Percentiles rank a stretch among this genome's conserved stretches.
These are phyloP conservation scores for Penstemon eatonii DNA, from an alignment of 257 asterid genomes.

Conservation along the genomic window DNA sequence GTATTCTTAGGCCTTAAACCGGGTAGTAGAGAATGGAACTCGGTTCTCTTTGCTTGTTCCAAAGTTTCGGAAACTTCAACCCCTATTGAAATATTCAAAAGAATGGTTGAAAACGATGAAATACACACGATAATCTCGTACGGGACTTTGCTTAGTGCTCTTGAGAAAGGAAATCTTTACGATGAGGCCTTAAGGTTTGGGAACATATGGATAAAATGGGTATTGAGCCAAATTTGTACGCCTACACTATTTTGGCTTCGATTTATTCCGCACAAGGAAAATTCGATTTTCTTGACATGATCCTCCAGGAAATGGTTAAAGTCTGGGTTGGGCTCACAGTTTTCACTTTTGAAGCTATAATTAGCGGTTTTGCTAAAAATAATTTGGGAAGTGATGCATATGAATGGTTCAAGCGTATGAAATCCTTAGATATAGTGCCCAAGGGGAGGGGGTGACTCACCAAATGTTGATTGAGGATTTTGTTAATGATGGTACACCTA, in stretches of 20 bases:
- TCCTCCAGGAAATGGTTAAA: slow-evolving; percentile 60
- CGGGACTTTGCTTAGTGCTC: slow-evolving; percentile 92
- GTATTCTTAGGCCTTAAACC: slow-evolving; percentile 76
- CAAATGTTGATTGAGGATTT: slow-evolving; percentile 77
- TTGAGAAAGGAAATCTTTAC: slow-evolving; percentile 89
- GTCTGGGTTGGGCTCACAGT: slow-evolving; percentile 71
- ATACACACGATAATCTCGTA: slow-evolving; percentile 80
- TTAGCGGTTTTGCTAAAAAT: slow-evolving; percentile 61
- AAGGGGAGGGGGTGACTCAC: slow-evolving; percentile 59
- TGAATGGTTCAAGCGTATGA: slow-evolving; percentile 82
- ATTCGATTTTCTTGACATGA: slow-evolving; percentile 52
- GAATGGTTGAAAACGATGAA: slow-evolving; percentile 89
- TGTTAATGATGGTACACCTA: slow-evolving; percentile 73
- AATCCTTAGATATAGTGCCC: slow-evolving; percentile 49
- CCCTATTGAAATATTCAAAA: slow-evolving; percentile 74
- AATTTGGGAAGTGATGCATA: slow-evolving; percentile 55
- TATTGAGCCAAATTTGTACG: too few species aligned
- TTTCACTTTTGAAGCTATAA: slow-evolving; percentile 85
- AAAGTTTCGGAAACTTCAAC: slow-evolving; percentile 85
- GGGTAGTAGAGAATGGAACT: slow-evolving; percentile 79
- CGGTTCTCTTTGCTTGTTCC: slow-evolving; percentile 89
- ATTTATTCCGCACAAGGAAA: slow-evolving; percentile 60
- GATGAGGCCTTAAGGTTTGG: too few species aligned
- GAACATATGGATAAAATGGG: too few species aligned
- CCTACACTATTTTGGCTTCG: too few species aligned